Conservation (phyloP, 352 stramenopile genomes). For the Globisporangium rhizosaccharum region DNA sequence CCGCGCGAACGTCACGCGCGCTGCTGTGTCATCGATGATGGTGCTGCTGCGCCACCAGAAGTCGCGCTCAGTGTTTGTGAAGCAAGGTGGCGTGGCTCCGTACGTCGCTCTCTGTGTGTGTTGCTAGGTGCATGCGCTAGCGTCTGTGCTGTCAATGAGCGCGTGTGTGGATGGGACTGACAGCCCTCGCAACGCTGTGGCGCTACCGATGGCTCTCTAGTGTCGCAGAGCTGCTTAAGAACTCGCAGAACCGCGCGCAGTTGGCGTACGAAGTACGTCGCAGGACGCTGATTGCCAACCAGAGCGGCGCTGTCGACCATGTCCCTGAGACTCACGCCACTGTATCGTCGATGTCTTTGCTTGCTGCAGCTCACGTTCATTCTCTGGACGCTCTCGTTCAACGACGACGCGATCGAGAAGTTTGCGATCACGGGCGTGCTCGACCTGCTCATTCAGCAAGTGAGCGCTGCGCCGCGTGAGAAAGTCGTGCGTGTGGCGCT, state of each 20-base stretch:
- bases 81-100: conserved; percentile 87
- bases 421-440: conserved; percentile 64
- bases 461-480: conserved; percentile 92
- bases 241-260: conserved; percentile 86
- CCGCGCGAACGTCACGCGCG: conserved; percentile 68
- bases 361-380: conserved; percentile 90
- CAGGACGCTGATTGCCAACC: not conserved
- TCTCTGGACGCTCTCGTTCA: conserved; percentile 96
- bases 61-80: conserved; percentile 87
- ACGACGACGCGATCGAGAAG: conserved; percentile 72
- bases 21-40: conserved; percentile 89
- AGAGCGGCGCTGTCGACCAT: not conserved
- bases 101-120: conserved; percentile 24
- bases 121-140: no score
- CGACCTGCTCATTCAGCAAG: conserved; percentile 70
- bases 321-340: not conserved
- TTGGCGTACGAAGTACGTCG: conserved; percentile 89
- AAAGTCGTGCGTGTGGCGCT: conserved; percentile 96
- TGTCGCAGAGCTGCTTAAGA: conserved; percentile 70
- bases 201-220: conserved; percentile 18
- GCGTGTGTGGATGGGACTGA: not conserved
- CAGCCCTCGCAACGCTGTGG: not conserved
- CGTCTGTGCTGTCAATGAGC: not conserved
- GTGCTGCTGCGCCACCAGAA: conserved; percentile 88
- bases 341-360: not conserved